Conservation (phyloP, 805 yeast genomes). For the Candida ortonii region DNA sequence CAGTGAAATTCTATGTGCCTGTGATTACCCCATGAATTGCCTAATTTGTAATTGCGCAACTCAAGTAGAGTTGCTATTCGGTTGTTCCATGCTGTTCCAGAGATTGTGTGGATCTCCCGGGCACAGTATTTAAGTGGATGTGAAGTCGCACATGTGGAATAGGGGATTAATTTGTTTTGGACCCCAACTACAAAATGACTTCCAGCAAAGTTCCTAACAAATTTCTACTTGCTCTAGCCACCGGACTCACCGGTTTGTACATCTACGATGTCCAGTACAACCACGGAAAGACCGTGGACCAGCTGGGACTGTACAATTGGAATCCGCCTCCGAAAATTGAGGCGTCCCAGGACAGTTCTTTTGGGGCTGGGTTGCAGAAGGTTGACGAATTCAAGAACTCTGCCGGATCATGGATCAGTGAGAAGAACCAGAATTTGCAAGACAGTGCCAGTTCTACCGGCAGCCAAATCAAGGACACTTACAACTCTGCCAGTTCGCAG, state of each 20-base stretch:
- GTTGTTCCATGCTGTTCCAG: too few species aligned
- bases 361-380: constrained; percentile 18
- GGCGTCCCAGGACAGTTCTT: constrained; percentile 12
- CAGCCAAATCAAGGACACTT: constrained; percentile 11
- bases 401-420: constrained; percentile 22
- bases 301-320: constrained; percentile 29
- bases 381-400: constrained; percentile 20
- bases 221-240: constrained; percentile 20
- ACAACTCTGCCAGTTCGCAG: constrained; percentile 14
- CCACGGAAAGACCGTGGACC: constrained; percentile 25
- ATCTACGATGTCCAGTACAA: constrained; percentile 28
- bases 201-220: constrained; percentile 20
- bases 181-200: too few species aligned
- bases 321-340: constrained; percentile 23
- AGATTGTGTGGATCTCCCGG: too few species aligned
- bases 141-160: too few species aligned
- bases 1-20: too few species aligned
- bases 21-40: too few species aligned
- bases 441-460: constrained; percentile 12
- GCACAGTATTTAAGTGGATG: too few species aligned
- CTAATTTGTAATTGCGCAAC: too few species aligned
- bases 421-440: constrained; percentile 18
- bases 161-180: too few species aligned
- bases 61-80: too few species aligned
- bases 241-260: constrained; percentile 29